A percentile compares a stretch with the other conserved stretches of the same genome.
Evolutionary conservation across 495 filamentous ascomycete species (phyloP).

Genomic region (Penicillium daleae): DNA sequence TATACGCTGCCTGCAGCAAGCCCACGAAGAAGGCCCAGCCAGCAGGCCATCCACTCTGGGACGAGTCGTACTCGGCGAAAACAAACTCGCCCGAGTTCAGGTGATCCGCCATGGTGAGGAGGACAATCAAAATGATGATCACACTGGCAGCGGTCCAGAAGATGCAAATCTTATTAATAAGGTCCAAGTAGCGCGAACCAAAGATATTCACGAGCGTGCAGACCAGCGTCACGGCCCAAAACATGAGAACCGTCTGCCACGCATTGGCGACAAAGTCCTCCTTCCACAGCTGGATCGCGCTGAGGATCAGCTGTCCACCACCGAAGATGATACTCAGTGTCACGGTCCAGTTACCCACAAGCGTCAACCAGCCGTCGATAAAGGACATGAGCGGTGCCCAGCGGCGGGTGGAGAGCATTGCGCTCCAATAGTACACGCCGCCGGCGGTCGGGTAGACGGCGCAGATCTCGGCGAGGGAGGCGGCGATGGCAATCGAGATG

Average conservation of each 20-base stretch:
- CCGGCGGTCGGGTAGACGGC: conserved; percentile 71
- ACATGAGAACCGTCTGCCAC: conserved; percentile 67
- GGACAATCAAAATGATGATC: conserved; percentile 60
- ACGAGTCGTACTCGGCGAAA: conserved; percentile 64
- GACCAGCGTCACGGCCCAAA: conserved; percentile 65
- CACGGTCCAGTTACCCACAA: conserved; percentile 69
- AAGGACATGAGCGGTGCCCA: conserved; percentile 70
- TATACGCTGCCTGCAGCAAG: conserved; percentile 62
- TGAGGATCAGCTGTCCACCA: conserved; percentile 63
- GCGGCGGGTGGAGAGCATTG: conserved; percentile 57
- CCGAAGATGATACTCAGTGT: conserved; percentile 53
- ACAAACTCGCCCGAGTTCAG: conserved; percentile 59
- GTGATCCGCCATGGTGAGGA: conserved; percentile 61
- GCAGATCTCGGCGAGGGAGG: conserved; percentile 76
- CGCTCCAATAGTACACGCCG: conserved; percentile 78
- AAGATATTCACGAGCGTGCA: conserved; percentile 64
- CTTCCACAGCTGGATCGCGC: conserved; percentile 63
- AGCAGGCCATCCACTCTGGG: conserved; percentile 60
- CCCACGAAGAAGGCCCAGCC: conserved; percentile 68
- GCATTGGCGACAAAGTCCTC: conserved; percentile 63
- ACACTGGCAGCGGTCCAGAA: conserved; percentile 67
- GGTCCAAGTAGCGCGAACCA: conserved; percentile 57
- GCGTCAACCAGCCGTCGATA: conserved; percentile 76
- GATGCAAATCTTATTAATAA: conserved; percentile 71
- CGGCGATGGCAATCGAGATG: conserved; percentile 71